Base-by-base conservation (phyloP, 139 green algal genomes). In the Chlorella sp. region DNA sequence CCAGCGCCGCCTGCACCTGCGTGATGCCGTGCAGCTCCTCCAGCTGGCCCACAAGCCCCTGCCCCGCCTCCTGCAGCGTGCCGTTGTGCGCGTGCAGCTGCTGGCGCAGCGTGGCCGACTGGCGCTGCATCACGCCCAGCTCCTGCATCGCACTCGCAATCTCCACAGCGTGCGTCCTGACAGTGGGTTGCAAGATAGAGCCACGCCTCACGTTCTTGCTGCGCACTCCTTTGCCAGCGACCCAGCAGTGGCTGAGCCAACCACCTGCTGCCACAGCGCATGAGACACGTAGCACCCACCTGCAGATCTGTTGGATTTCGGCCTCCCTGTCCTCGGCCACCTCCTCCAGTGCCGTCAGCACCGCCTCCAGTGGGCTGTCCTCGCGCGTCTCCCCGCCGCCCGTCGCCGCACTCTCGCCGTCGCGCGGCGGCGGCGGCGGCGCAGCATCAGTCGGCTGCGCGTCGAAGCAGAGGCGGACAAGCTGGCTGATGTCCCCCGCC, bases 101-200 rank as follows among this genome's bases (percentile, higher is more conserved):
- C 29, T 50, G 41, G 12, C 83, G 79, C 45, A 92, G 82, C 4
- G 72, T 73, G 21, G 74, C 67, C 15, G 77, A 74, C 17, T 25
- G 12, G 2, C 41, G 56, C 42, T 74, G 74, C 78, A 92, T 77
- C 7, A 40, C 50, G 36, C 80, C 80, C 53, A 94, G 69, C 66
- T 92, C 87, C 17, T 84, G 77, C 50, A 91, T 76, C 9, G 76
- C 83, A 1, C 71, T 36, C 0, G 84, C 81, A 53, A 94, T 94
- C 43, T 91, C 87, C 50, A 80, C 72, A 6, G 87, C 85, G 43
- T 91, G 86, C 1, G 64, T 61, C 67, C 75, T 83, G 74, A n/a
- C n/a, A n/a, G n/a, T n/a, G n/a, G n/a, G n/a, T n/a, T n/a, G n/a
- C n/a, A n/a, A n/a, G n/a, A n/a, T n/a, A n/a, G n/a, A n/a, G n/a